Percentiles rank a stretch among this genome's conserved stretches.
These are phyloP conservation scores for Pyrus hybrid DNA, from an alignment of 331 rosid genomes.

Conservation along the genomic window DNA sequence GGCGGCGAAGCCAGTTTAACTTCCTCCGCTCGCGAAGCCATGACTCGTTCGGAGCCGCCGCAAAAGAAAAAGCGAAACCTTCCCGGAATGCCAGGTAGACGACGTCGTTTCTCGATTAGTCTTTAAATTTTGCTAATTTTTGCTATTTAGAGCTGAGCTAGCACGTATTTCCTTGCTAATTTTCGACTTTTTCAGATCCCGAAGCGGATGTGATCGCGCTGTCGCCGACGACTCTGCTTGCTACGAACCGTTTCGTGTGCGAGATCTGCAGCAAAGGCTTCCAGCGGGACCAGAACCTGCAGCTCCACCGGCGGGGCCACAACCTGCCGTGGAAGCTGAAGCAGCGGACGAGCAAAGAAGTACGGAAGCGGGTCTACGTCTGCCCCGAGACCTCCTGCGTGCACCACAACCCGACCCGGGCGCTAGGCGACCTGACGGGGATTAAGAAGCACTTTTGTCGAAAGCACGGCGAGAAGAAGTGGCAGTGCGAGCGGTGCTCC, in stretches of 20 bases:
- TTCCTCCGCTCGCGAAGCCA: conserved; percentile 20
- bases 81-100: conserved; percentile 72
- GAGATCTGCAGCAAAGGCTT: conserved; percentile 84
- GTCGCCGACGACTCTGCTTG: conserved; percentile 55
- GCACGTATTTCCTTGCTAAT: background rate
- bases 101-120: background rate
- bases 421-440: conserved; percentile 71
- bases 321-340: conserved; percentile 75
- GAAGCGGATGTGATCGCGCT: conserved; percentile 68
- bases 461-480: conserved; percentile 77
- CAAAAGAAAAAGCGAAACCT: conserved; percentile 64
- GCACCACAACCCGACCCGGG: conserved; percentile 55
- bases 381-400: too few relatives aligned
- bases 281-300: conserved; percentile 74
- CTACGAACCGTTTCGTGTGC: conserved; percentile 71
- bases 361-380: too few relatives aligned
- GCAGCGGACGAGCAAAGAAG: too few relatives aligned
- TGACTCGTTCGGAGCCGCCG: conserved; percentile 18
- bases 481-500: conserved; percentile 75
- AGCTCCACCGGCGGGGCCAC: conserved; percentile 82
- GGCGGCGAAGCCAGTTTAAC: conserved; percentile 32
- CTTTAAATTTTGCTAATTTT: background rate
- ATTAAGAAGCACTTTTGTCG: conserved; percentile 67
- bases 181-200: conserved; percentile 43
- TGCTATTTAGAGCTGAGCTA: background rate